A percentile compares a stretch with the other conserved stretches of the same genome.
phyloP scores from a whole-genome alignment of 2,329 filamentous ascomycete genomes.

The Mycocentrospora acerina region DNA sequence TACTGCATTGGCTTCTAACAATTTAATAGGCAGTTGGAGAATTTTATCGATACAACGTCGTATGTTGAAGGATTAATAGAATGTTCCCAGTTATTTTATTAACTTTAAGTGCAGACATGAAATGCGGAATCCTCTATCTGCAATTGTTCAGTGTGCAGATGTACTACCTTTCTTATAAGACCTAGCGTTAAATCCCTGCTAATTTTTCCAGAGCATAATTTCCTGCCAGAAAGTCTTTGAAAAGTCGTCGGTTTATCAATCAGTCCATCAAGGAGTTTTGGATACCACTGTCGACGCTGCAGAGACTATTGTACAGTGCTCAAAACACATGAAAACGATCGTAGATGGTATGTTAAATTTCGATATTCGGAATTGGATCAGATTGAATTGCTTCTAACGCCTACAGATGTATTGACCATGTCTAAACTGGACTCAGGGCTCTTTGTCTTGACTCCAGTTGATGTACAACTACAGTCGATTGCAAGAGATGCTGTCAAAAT shows the following conservation, averaged over 20 bases:
- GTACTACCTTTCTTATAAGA: slow-evolving; percentile 10
- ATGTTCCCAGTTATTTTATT: neutral
- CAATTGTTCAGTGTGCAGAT: slow-evolving; percentile 48
- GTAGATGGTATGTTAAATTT: slow-evolving; percentile 37
- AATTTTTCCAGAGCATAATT: slow-evolving; percentile 17
- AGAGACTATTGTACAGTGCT: slow-evolving; percentile 48
- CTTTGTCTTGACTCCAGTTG: slow-evolving; percentile 44
- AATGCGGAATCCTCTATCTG: slow-evolving; percentile 47
- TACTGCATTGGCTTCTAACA: neutral
- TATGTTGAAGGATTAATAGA: neutral
- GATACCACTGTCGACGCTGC: slow-evolving; percentile 36
- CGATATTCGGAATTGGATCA: neutral
- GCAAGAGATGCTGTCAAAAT: slow-evolving; percentile 40
- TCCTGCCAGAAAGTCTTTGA: slow-evolving; percentile 9
- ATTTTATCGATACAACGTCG: slow-evolving; percentile 39
- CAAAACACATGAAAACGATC: slow-evolving; percentile 50
- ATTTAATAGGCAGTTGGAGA: slow-evolving; percentile 13
- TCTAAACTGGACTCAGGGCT: slow-evolving; percentile 49
- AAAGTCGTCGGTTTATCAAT: slow-evolving; percentile 6
- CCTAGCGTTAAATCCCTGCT: slow-evolving; percentile 16
- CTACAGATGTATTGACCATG: slow-evolving; percentile 44
- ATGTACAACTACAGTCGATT: slow-evolving; percentile 38
- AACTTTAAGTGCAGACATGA: slow-evolving; percentile 27
- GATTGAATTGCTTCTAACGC: neutral
- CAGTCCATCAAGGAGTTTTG: slow-evolving; percentile 13